These are phyloP conservation scores for Pseudogymnoascus sp. DNA, from an alignment of 2,329 filamentous ascomycete genomes.

Conservation along the genomic window DNA sequence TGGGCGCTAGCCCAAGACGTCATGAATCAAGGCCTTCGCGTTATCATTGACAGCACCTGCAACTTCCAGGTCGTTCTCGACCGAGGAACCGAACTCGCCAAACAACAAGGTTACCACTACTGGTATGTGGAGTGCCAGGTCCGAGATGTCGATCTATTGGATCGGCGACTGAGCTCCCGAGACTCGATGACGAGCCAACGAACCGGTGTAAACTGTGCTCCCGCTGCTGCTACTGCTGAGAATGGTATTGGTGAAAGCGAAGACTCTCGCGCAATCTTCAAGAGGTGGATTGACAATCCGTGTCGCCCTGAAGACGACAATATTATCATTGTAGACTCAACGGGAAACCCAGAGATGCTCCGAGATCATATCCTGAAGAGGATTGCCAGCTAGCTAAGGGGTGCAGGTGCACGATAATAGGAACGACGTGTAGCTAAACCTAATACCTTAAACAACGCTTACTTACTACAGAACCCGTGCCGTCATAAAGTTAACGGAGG, in stretches of 20 bases:
- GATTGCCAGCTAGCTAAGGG: constrained; percentile 13
- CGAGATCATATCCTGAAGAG: constrained; percentile 21
- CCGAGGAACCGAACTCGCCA: constrained; percentile 26
- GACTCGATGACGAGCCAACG: constrained; percentile 28
- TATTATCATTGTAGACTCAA: constrained; percentile 24
- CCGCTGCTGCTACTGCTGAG: constrained; percentile 15
- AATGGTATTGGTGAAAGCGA: neutral
- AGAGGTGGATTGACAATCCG: constrained; percentile 27
- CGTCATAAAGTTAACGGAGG: neutral
- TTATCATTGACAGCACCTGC: constrained; percentile 35
- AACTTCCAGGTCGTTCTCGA: constrained; percentile 30
- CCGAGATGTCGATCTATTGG: constrained; percentile 26
- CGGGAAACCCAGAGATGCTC: constrained; percentile 15
- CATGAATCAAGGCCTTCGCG: constrained; percentile 28
- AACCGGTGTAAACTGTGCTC: constrained; percentile 23
- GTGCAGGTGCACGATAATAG: neutral
- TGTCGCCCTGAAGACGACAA: constrained; percentile 23
- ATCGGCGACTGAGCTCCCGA: constrained; percentile 24
- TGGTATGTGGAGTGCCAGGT: constrained; percentile 31
- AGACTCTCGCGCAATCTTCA: constrained; percentile 21
- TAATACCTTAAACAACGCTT: neutral
- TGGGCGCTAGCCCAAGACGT: constrained; percentile 31
- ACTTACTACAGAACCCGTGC: neutral
- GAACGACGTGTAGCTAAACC: neutral
- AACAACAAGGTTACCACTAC: constrained; percentile 19